Evolutionary conservation across 306 rosid species (phyloP).

Genomic region (Boehmeria nivea): DNA sequence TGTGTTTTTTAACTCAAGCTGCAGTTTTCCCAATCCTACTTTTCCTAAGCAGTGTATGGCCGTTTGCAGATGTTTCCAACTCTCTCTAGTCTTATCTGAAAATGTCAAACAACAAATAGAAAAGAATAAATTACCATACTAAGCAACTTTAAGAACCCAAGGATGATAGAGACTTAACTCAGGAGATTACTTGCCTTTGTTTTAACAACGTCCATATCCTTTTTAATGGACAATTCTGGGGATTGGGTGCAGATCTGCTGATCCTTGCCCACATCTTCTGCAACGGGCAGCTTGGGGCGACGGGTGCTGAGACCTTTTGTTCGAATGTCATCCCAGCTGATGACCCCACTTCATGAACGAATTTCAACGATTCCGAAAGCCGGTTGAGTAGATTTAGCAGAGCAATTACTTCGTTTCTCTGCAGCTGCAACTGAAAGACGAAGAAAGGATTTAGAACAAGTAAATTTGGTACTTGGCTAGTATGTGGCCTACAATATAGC

Average conservation of each 20-base stretch:
- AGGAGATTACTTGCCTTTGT: conserved; percentile 5
- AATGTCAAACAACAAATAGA: background rate
- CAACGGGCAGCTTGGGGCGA: conserved; percentile 30
- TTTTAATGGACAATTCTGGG: conserved; percentile 4
- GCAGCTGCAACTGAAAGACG: conserved; percentile 66
- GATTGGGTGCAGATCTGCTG: conserved; percentile 19
- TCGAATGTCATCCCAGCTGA: conserved; percentile 44
- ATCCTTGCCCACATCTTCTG: conserved; percentile 43
- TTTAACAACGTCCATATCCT: conserved; percentile 13
- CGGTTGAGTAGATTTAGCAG: conserved; percentile 81
- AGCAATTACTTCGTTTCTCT: conserved; percentile 92
- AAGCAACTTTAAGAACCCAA: background rate
- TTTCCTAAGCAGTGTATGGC: background rate
- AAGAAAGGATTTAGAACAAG: background rate
- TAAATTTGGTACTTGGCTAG: background rate
- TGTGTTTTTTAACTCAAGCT: background rate
- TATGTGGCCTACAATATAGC: conserved; percentile 2
- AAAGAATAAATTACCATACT: background rate
- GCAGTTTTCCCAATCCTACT: background rate
- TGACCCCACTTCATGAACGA: conserved; percentile 65
- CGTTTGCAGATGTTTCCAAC: background rate
- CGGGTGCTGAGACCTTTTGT: conserved; percentile 37
- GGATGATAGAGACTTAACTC: background rate
- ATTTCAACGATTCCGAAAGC: conserved; percentile 73
- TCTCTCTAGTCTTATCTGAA: conserved; percentile 13